Percentiles rank a stretch among this genome's conserved stretches.
These are phyloP conservation scores for Tolypocladium ophioglossoides DNA, from an alignment of 2,329 filamentous ascomycete genomes.

Conservation along the genomic window DNA sequence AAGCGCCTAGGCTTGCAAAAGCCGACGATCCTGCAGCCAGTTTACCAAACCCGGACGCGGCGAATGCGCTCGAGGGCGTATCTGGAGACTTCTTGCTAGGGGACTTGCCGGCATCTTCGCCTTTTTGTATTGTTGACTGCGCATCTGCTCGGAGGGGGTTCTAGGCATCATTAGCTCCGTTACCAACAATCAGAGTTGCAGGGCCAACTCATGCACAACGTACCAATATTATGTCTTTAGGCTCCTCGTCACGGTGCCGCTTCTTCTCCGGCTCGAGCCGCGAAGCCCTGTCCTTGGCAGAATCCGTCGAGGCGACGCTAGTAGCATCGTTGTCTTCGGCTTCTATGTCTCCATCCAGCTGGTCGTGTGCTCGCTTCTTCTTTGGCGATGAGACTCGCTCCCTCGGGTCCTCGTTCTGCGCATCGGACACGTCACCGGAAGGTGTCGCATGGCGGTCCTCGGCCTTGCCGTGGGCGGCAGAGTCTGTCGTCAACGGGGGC, in stretches of 20 bases:
- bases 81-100: constrained; percentile 15
- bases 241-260: constrained; percentile 44
- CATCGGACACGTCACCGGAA: constrained; percentile 21
- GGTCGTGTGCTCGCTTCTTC: constrained; percentile 54
- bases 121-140: constrained; percentile 10
- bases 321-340: constrained; percentile 30
- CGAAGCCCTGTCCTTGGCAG: constrained; percentile 36
- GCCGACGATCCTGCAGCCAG: constrained; percentile 54
- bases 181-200: neutral
- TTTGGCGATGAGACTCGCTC: constrained; percentile 49
- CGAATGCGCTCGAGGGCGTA: constrained; percentile 53
- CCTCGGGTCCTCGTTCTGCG: constrained; percentile 26
- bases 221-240: constrained; percentile 22
- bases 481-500: constrained; percentile 10
- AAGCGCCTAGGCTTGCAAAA: constrained; percentile 45
- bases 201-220: constrained; percentile 4
- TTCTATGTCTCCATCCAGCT: constrained; percentile 41
- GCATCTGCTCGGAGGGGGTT: neutral
- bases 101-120: constrained; percentile 11
- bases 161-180: neutral
- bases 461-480: constrained; percentile 11
- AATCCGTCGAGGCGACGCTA: constrained; percentile 30
- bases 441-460: constrained; percentile 19
- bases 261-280: constrained; percentile 53
- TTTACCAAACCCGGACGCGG: constrained; percentile 56